Base-by-base conservation (phyloP, 148 eudicot genomes). In the Polygonum maritimum region DNA sequence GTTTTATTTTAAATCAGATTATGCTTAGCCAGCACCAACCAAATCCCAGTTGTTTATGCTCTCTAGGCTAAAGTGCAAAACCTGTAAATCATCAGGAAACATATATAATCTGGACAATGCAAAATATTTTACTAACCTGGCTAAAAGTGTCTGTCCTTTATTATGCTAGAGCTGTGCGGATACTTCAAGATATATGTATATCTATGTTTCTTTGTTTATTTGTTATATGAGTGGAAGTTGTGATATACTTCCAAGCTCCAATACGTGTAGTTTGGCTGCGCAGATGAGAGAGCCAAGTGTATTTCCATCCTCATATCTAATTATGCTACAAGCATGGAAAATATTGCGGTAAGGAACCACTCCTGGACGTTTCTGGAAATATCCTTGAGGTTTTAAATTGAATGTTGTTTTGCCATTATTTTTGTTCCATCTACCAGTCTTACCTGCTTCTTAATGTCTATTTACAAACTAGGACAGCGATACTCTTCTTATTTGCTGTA, bases 331-430 rank as follows among this genome's bases (percentile, higher is more conserved):
- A 84, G 88, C 90, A 73, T 87, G 78, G 84, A 87, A 74, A 85
- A 89, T 78, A 77, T 85, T 86, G 83, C 81, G 93, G 98, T 95
- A 89, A 89, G 96, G 89, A 86, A 83, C 85, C 82, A 86, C 85
- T 81, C 87, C 80, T 88, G 88, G 87, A 79, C 81, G 74, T 69
- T 85, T 44, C 82, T 82, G 87, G 87, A 86, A 88, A 87, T 85
- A 63, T 79, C 74, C 81, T 76, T 76, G 74, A 79, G 84, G 80
- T 26, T 69, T 41, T 44, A n/a, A 45, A 14, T 7, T 13, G 49
- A 41, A 45, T 71, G 22, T 2, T n/a, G 4, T 69, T 69, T 69
- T 71, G 31, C 33, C 14, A 71, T 71, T 71, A 71, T 40, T 40
- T 39, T 41, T 18, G 48, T 71, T 19, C 19, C 48, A 40, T 40